These are phyloP conservation scores for Colletotrichum eleusines DNA, from an alignment of 2,329 filamentous ascomycete species.

Conservation along the genomic window DNA sequence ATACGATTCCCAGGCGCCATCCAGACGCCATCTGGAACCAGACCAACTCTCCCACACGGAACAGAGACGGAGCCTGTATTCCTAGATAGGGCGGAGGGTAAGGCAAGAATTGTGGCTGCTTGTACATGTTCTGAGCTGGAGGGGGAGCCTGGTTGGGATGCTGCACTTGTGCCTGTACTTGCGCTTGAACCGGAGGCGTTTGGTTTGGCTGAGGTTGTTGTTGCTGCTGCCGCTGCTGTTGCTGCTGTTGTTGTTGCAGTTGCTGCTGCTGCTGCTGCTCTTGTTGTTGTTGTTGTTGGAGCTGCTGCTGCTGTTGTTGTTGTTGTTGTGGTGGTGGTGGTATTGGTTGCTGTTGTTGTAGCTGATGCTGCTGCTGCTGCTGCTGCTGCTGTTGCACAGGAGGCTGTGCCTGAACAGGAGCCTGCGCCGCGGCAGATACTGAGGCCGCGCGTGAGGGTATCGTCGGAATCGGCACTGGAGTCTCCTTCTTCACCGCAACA, in stretches of 20 bases:
- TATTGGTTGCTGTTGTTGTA: not conserved
- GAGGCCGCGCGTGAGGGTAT: conserved; percentile 6
- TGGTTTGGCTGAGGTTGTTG: conserved; percentile 11
- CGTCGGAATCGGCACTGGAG: conserved; percentile 28
- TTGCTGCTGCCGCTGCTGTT: not conserved
- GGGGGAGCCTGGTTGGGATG: conserved; percentile 13
- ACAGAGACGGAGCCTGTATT: conserved; percentile 50
- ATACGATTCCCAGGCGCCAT: conserved; percentile 63
- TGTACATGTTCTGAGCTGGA: conserved; percentile 22
- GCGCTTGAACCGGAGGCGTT: conserved; percentile 14
- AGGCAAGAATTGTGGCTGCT: conserved; percentile 37
- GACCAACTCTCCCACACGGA: conserved; percentile 62
- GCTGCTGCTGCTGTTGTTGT: not conserved
- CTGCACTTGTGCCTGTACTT: conserved; percentile 30
- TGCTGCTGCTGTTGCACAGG: not conserved
- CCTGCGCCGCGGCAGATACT: not conserved
- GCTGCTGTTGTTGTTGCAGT: not conserved
- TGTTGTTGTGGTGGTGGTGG: not conserved
- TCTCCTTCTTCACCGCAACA: conserved; percentile 22
- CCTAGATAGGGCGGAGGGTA: conserved; percentile 30
- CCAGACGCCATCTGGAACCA: conserved; percentile 62
- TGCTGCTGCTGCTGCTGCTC: not conserved
- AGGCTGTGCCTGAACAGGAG: not conserved
- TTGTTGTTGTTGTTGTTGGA: not conserved
- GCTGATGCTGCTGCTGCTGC: not conserved